phyloP scores from a whole-genome alignment of 2,329 filamentous ascomycete genomes.

The Pleomassaria siparia region DNA sequence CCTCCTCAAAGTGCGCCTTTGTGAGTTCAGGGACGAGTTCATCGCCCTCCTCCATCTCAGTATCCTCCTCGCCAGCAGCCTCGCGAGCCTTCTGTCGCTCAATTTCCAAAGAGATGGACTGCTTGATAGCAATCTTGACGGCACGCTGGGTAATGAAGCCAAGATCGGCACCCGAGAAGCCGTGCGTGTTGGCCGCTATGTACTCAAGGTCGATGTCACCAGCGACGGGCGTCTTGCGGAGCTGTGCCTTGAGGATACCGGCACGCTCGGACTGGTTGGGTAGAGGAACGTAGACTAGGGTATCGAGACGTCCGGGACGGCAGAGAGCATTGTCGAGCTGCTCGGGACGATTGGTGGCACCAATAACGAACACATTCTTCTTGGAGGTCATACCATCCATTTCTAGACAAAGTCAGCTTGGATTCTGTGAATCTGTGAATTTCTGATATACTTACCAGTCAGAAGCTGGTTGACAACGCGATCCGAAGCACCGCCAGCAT shows the following conservation, averaged over 20 bases:
- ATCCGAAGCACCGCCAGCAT: conserved; percentile 97
- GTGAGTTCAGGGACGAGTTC: conserved; percentile 96
- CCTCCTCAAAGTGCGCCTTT: conserved; percentile 96
- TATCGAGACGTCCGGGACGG: conserved; percentile 98
- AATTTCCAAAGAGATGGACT: conserved; percentile 86
- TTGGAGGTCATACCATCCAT: conserved; percentile 99
- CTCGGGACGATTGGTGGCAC: conserved; percentile 97
- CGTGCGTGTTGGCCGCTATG: conserved; percentile 96
- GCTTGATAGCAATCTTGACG: conserved; percentile 99
- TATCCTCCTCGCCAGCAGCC: conserved; percentile 67
- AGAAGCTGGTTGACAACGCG: conserved; percentile 99
- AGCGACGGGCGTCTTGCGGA: conserved; percentile 95
- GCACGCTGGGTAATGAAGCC: conserved; percentile 98
- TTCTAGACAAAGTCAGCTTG: conserved; percentile 61
- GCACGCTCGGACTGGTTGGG: conserved; percentile 89
- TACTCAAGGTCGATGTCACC: conserved; percentile 82
- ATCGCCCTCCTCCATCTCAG: conserved; percentile 77
- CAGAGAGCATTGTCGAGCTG: conserved; percentile 97
- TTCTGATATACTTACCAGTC: conserved; percentile 68
- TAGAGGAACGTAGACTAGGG: conserved; percentile 95
- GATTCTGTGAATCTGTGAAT: background rate
- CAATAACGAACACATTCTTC: conserved; percentile 99
- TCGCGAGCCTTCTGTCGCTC: conserved; percentile 88
- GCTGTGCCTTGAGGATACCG: conserved; percentile 89
- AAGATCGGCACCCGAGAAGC: conserved; percentile 99